Evolutionary conservation across 768 basidiomycete genomes (phyloP).

Genomic region (Dioszegia hungarica): DNA sequence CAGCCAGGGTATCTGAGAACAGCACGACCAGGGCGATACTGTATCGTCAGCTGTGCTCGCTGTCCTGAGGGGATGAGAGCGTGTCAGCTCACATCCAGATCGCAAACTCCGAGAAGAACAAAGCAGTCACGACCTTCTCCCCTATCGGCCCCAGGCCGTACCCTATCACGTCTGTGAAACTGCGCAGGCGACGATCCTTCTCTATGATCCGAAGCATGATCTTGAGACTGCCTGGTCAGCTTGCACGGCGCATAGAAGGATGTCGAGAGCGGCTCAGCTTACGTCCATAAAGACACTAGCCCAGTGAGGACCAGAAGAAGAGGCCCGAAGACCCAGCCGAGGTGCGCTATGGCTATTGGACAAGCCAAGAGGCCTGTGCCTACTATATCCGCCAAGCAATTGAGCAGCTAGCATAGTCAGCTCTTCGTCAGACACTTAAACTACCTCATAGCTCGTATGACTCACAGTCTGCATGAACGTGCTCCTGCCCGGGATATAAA

Average conservation of each 20-base stretch:
- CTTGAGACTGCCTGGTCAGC: constrained; percentile 29
- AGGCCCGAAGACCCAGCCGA: constrained; percentile 40
- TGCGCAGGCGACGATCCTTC: constrained; percentile 34
- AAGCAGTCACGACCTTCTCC: constrained; percentile 23
- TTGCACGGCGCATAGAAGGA: constrained; percentile 2
- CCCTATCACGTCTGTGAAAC: constrained; percentile 38
- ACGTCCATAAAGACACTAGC: constrained; percentile 4
- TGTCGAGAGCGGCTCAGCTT: background rate
- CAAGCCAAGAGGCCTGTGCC: constrained; percentile 40
- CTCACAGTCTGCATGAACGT: constrained; percentile 40
- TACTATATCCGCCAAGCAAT: constrained; percentile 37
- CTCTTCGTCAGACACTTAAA: background rate
- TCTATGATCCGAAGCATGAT: constrained; percentile 40
- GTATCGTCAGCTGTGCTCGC: background rate
- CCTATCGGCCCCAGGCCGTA: constrained; percentile 32
- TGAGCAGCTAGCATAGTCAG: constrained; percentile 25
- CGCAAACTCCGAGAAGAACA: constrained; percentile 34
- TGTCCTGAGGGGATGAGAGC: background rate
- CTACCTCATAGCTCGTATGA: background rate
- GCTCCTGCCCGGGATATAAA: constrained; percentile 30
- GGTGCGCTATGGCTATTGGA: constrained; percentile 40
- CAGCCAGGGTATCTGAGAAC: constrained; percentile 38
- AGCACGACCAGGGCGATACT: constrained; percentile 40
- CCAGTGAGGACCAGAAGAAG: constrained; percentile 26
- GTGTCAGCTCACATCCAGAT: constrained; percentile 27